Base-by-base conservation (phyloP, 2,329 filamentous ascomycete genomes). In the Ophiocordyceps camponoti-saundersi region DNA sequence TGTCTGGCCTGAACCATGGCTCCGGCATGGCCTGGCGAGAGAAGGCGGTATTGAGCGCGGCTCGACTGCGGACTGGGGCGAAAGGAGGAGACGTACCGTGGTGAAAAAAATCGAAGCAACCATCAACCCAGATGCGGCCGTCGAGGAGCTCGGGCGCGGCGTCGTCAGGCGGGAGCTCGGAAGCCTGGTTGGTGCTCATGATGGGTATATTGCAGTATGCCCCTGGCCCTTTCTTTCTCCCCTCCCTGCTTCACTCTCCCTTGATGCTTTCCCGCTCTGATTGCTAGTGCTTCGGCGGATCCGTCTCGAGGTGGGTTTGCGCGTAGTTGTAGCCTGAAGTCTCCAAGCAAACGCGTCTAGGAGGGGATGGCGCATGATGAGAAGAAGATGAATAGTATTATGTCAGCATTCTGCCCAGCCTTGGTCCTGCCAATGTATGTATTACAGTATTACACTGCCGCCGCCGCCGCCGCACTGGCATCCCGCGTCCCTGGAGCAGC, bases 61-160 rank as follows among this genome's bases (percentile, higher is more conserved):
- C 8, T 6, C n/a, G 15, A 18, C n/a, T 3, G 15, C 36, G n/a
- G 16, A 6, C n/a, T 11, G 4, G 16, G n/a, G 36, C 20, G 20
- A 20, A 36, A 15, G 7, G 3, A 5, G 3, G 18, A 7, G 32
- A 56, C 68, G 54, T 64, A 87, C 85, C 92, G 63, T 96, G 92
- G 64, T 98, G 92, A 67, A 89, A 93, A 67, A 98, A 98, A 70
- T 98, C 92, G 69, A 95, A 98, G 72, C 92, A 98, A 52, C 92
- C 92, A 63, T 98, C 92, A 23, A 98, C 85, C 93, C 93, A 98
- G 58, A 98, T 85, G 54, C 90, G 80, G 56, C 85, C 79, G 26
- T 79, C 75, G 32, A 75, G 65, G 10, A 79, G 65, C 61, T 74
- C 70, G 34, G 71, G 68, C 47, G 71, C 73, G 43, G 73, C 66